phyloP scores from a whole-genome alignment of 1,139 yeast species.

The Spathaspora sp. region DNA sequence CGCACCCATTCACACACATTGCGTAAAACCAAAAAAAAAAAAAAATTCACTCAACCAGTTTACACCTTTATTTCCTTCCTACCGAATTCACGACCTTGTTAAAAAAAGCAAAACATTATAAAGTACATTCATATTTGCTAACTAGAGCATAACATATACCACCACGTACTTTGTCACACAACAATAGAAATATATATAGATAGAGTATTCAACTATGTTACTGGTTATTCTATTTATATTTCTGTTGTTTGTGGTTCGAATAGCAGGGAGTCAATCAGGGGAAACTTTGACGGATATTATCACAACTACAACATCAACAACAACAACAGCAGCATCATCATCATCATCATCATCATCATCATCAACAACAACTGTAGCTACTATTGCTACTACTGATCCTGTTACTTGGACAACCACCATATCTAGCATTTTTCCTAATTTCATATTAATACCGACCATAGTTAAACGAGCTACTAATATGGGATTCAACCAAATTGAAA shows the following conservation, averaged over 20 bases:
- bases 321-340: background rate
- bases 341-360: background rate
- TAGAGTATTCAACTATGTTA: background rate
- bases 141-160: background rate
- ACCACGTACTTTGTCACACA: background rate
- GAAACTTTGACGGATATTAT: background rate
- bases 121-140: background rate
- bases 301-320: background rate
- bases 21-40: background rate
- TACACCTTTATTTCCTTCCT: background rate
- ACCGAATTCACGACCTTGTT: too few relatives aligned
- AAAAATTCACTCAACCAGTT: background rate
- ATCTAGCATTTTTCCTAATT: background rate
- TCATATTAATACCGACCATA: slow-evolving; percentile 1
- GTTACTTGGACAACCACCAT: background rate
- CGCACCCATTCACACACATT: background rate
- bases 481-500: slow-evolving; percentile 21
- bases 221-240: background rate
- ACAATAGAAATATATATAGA: background rate
- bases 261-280: background rate
- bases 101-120: background rate
- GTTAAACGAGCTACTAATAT: slow-evolving; percentile 5
- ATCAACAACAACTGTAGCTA: background rate
- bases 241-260: background rate
- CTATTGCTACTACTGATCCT: too few relatives aligned